Evolutionary conservation across 202 grass and related monocot genomes (phyloP).

Genomic region (Dendrocalamus latiflorus): DNA sequence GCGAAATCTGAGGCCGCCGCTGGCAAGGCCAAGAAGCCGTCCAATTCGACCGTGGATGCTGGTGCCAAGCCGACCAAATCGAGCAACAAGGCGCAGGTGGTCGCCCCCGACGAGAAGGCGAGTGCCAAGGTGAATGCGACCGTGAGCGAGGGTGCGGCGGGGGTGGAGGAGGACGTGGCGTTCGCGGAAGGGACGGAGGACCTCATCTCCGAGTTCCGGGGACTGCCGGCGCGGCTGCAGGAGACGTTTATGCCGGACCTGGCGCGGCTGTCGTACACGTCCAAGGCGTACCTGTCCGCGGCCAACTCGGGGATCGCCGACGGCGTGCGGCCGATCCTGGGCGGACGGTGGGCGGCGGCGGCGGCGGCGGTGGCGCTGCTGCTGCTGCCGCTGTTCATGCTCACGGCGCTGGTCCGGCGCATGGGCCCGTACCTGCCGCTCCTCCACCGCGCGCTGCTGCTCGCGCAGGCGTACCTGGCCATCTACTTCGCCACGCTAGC

Average conservation of each 20-base stretch:
- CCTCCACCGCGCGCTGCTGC: slow-evolving; percentile 65
- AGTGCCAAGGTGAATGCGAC: slow-evolving; percentile 23
- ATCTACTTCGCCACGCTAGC: slow-evolving; percentile 97
- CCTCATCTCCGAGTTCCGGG: slow-evolving; percentile 72
- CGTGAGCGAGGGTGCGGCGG: background rate
- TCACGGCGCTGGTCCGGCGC: slow-evolving; percentile 60
- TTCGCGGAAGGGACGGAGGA: slow-evolving; percentile 44
- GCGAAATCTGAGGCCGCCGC: slow-evolving; percentile 34
- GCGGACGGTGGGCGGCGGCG: slow-evolving; percentile 53
- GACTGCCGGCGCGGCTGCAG: slow-evolving; percentile 57
- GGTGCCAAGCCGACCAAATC: slow-evolving; percentile 32
- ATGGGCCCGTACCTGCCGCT: slow-evolving; percentile 69
- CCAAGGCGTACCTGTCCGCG: slow-evolving; percentile 79
- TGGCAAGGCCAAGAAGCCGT: slow-evolving; percentile 43
- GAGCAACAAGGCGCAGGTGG: slow-evolving; percentile 40
- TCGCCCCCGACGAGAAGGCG: background rate
- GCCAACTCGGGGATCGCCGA: slow-evolving; percentile 71
- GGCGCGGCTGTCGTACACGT: slow-evolving; percentile 69
- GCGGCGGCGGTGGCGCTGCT: slow-evolving; percentile 61
- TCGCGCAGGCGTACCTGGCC: slow-evolving; percentile 94
- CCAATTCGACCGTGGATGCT: slow-evolving; percentile 25
- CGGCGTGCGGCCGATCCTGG: slow-evolving; percentile 66
- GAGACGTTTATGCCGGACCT: slow-evolving; percentile 84
- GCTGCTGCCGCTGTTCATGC: slow-evolving; percentile 59
- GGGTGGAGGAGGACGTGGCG: slow-evolving; percentile 25